Evolutionary conservation across 2,329 filamentous ascomycete species (phyloP), one percentile per base, ranked within the genome.

Genomic region (Xylariaceae sp.): DNA sequence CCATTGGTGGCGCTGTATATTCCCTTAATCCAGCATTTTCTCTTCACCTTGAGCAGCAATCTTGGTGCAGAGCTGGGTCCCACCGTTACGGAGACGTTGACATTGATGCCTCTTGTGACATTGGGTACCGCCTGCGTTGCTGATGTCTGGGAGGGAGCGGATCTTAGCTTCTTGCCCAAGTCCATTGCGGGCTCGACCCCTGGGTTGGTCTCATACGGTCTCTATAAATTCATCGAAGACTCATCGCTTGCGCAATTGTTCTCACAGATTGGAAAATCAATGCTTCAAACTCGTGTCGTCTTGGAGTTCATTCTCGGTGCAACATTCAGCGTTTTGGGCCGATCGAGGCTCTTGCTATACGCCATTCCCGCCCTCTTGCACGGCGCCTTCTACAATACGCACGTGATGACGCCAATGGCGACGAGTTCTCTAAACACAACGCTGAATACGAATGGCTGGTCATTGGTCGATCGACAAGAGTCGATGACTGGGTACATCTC

Each of bases 401-500:
- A 95, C 60, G 68, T 87, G 38, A 76, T 79, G 37, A 77, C 81
- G 1, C 70, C 76, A 0, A 68, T 71, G 50, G 80, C 81, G 1
- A 79, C 81, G 1, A 63, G 68, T 1, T 65, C 73, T 0, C 68
- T 93, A 29, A 91, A 95, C 56, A 66, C 67, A 4, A 83, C 79
- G 0, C 67, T 97, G 33, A 65, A 69, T 16, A 64, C 71, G 1
- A 73, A 85, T 28, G 80, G 84, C 13, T 97, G 84, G 76, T 76
- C 79, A 1, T 66, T 97, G 2, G 62, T 97, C 34, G 90, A 89
- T 36, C 82, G 93, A 9, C 75, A 79, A 50, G 93, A 97, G 64
- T 95, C 89, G 0, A 65, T 85, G 37, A 97, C 93, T 0, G 93
- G 93, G 6, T 97, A 98, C 59, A 73, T 98, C 33, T 95, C 91